These are phyloP conservation scores for Suhomyces bokatorum DNA, from an alignment of 1,139 yeast species.

Conservation along the genomic window DNA sequence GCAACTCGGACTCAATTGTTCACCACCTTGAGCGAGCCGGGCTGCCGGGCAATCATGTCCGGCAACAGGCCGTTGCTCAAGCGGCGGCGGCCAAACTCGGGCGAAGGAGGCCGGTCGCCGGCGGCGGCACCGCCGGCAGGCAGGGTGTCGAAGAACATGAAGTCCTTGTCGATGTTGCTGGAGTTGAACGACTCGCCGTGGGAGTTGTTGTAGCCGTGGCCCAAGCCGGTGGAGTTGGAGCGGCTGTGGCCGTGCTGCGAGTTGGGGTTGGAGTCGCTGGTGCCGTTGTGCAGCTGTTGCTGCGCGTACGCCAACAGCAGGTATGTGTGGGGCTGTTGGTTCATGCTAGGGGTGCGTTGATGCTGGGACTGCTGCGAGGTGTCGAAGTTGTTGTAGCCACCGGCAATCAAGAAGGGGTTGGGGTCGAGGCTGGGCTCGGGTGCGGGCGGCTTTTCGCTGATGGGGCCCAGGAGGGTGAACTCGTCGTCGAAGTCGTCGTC, in stretches of 20 bases:
- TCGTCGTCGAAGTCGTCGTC: constrained; percentile 42
- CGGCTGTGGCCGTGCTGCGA: constrained; percentile 17
- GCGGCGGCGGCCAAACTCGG: constrained; percentile 49
- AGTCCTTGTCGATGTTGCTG: constrained; percentile 27
- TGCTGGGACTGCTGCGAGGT: constrained; percentile 15
- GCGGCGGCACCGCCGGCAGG: neutral
- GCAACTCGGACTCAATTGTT: constrained; percentile 24
- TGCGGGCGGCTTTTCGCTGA: constrained; percentile 19
- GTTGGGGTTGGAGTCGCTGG: constrained; percentile 13
- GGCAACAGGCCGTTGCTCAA: constrained; percentile 74
- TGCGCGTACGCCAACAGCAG: constrained; percentile 17
- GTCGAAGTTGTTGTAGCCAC: constrained; percentile 21
- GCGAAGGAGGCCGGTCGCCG: constrained; percentile 16
- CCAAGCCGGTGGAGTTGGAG: constrained; percentile 15
- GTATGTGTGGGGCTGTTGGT: constrained; percentile 13
- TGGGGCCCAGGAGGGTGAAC: constrained; percentile 38
- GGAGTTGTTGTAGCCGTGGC: constrained; percentile 11
- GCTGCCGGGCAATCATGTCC: constrained; percentile 53
- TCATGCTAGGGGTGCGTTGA: constrained; percentile 6
- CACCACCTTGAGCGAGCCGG: constrained; percentile 49
- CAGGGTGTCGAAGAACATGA: constrained; percentile 13
- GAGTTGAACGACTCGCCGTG: constrained; percentile 27
- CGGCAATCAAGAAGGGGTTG: constrained; percentile 27
- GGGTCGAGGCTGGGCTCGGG: constrained; percentile 16
- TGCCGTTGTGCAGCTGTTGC: constrained; percentile 11